Conservation (phyloP, 2,329 filamentous ascomycete genomes). For the Aschersonia sp. region DNA sequence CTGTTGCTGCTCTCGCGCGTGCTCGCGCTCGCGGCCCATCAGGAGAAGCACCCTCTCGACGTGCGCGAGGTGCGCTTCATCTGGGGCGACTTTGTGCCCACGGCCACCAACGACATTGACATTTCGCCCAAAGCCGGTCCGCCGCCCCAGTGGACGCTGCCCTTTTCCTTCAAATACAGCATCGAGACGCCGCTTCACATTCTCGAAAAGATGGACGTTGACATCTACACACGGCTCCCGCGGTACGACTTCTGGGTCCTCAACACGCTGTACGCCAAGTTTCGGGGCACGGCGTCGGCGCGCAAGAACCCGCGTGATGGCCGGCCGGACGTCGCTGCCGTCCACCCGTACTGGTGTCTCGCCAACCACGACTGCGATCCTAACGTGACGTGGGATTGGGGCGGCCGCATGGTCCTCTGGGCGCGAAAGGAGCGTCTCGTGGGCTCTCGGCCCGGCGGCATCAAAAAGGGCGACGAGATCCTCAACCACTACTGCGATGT, state of each 20-base stretch:
- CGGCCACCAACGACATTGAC: slow-evolving; percentile 36
- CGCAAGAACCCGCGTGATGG: slow-evolving; percentile 63
- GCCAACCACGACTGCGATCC: slow-evolving; percentile 95
- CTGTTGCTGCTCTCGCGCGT: slow-evolving; percentile 47
- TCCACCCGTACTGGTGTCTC: slow-evolving; percentile 91
- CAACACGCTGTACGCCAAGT: slow-evolving; percentile 87
- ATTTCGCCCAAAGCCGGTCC: slow-evolving; percentile 38
- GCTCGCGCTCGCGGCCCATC: slow-evolving; percentile 47
- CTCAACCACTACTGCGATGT: slow-evolving; percentile 93
- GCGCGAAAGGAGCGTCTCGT: slow-evolving; percentile 43
- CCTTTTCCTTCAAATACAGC: slow-evolving; percentile 66
- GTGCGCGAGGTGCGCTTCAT: slow-evolving; percentile 51
- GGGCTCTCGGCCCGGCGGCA: slow-evolving; percentile 37
- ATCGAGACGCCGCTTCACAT: slow-evolving; percentile 62
- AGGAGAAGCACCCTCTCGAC: slow-evolving; percentile 48
- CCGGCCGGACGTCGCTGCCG: slow-evolving; percentile 78
- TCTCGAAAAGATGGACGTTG: slow-evolving; percentile 72
- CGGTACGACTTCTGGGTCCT: slow-evolving; percentile 67
- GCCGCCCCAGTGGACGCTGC: slow-evolving; percentile 51
- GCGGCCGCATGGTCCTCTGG: slow-evolving; percentile 59
- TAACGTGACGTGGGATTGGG: slow-evolving; percentile 91
- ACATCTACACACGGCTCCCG: slow-evolving; percentile 48
- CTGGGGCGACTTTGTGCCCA: slow-evolving; percentile 51
- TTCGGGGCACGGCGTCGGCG: slow-evolving; percentile 82
- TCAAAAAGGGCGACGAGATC: slow-evolving; percentile 71